Evolutionary conservation across 768 basidiomycete species (phyloP), one percentile per base, ranked within the genome.

Genomic region (Tulasnella sp.): DNA sequence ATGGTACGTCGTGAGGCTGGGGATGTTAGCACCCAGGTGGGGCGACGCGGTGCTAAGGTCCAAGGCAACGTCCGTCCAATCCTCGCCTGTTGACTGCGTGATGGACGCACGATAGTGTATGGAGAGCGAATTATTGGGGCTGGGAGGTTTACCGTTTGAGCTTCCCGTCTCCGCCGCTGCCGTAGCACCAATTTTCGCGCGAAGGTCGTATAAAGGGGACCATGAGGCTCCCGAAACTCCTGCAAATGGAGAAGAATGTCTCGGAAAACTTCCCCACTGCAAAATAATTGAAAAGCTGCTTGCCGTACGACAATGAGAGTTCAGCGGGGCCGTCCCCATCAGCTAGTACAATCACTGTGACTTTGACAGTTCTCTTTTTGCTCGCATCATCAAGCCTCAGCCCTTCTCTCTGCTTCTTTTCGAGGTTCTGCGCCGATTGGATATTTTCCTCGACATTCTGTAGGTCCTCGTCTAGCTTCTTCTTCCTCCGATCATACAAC

Each of bases 101-200:
- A 66, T 66, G 21, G 63, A 52, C 15, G 65, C 63, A 21, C 59
- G 52, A 51, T 65, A 65, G 41, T 62, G 44, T 24, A 65, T 29
- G 38, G 24, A 10, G 41, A 55, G 25, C 45, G 24, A 49, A 19
- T 59, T 42, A 2, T 38, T 17, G 5, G 41, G 41, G 3, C 24
- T 43, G 3, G 41, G 44, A 15, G 42, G 25, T 15, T 22, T 25
- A n/a, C n/a, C 46, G 5, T 48, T 48, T n/a, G 46, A 38, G 34
- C 15, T n/a, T n/a, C n/a, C 34, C 34, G 5, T 62, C 30, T 53
- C 51, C 8, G 59, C 19, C 2, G 21, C 41, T 15, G 41, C 21
- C 15, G 17, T 21, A 1, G 61, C 2, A n/a, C 42, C 45, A 9
- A 62, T 48, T 2, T 60, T 61, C 15, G 63, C 64, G 22, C 64